phyloP scores from a whole-genome alignment of 2,329 filamentous ascomycete genomes.

The Phyllosticta citriasiana region DNA sequence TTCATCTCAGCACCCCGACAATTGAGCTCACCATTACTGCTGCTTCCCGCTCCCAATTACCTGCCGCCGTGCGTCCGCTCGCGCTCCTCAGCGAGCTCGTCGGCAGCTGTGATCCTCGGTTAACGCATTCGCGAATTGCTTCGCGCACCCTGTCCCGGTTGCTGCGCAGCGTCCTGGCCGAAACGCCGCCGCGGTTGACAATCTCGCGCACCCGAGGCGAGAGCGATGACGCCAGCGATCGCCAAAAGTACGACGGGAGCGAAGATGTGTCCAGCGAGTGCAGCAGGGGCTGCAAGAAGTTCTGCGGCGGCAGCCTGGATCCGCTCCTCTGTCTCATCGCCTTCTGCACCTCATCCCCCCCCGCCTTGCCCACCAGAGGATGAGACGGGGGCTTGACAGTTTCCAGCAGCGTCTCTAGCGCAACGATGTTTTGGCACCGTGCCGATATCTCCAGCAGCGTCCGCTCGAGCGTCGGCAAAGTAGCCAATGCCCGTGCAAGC shows the following conservation, averaged over 20 bases:
- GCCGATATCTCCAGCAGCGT: slow-evolving; percentile 72
- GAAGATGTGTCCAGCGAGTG: slow-evolving; percentile 77
- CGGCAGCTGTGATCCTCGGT: slow-evolving; percentile 63
- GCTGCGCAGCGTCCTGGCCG: slow-evolving; percentile 66
- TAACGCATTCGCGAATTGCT: slow-evolving; percentile 72
- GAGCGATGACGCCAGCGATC: slow-evolving; percentile 70
- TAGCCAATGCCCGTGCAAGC: slow-evolving; percentile 64
- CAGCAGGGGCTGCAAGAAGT: slow-evolving; percentile 64
- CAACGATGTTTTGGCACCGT: slow-evolving; percentile 84
- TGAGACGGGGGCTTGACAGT: slow-evolving; percentile 58
- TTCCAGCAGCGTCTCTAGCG: slow-evolving; percentile 68
- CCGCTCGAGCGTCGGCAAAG: slow-evolving; percentile 71
- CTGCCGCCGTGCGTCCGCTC: slow-evolving; percentile 36
- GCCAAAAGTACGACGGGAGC: slow-evolving; percentile 86
- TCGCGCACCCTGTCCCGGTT: slow-evolving; percentile 68
- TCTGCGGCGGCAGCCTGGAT: slow-evolving; percentile 29
- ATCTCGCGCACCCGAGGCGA: slow-evolving; percentile 75
- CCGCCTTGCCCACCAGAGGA: slow-evolving; percentile 44
- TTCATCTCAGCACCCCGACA: slow-evolving; percentile 40
- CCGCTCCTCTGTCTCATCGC: slow-evolving; percentile 24
- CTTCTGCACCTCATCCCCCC: slow-evolving; percentile 1
- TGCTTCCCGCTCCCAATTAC: slow-evolving; percentile 77
- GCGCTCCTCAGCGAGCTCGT: slow-evolving; percentile 37
- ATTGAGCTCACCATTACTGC: slow-evolving; percentile 91
- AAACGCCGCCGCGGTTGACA: slow-evolving; percentile 68